phyloP scores from a whole-genome alignment of 2,329 filamentous ascomycete genomes.

The Hysterium pulicare region DNA sequence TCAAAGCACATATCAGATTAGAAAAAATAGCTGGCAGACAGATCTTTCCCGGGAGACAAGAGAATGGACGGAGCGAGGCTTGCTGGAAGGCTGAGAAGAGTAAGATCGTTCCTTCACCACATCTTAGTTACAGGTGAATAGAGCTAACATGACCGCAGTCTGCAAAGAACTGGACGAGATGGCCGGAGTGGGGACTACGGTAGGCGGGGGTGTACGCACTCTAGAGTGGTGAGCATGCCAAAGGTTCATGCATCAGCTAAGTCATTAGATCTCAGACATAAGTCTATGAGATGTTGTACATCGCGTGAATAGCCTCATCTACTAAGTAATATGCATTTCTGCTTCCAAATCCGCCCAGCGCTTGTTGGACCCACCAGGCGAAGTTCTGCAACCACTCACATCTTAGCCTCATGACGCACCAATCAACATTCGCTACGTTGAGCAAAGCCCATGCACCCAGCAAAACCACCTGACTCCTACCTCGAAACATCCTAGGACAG shows the following conservation, averaged over 20 bases:
- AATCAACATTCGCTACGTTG: slow-evolving; percentile 1
- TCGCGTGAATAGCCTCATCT: too few relatives aligned
- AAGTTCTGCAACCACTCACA: background rate
- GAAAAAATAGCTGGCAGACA: slow-evolving; percentile 20
- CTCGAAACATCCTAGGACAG: background rate
- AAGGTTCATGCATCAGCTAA: too few relatives aligned
- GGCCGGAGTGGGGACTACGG: background rate
- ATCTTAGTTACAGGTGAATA: too few relatives aligned
- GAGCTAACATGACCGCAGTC: background rate
- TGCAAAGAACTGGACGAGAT: background rate
- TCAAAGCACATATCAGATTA: slow-evolving; percentile 22
- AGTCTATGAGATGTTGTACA: too few relatives aligned
- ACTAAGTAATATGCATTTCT: too few relatives aligned
- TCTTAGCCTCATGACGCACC: background rate
- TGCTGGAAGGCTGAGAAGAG: slow-evolving; percentile 19
- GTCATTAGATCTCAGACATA: too few relatives aligned
- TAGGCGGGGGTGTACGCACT: too few relatives aligned
- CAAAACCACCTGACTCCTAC: slow-evolving; percentile 1
- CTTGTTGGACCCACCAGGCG: too few relatives aligned
- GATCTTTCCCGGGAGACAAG: slow-evolving; percentile 20
- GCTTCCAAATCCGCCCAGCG: too few relatives aligned
- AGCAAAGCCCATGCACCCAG: slow-evolving; percentile 2
- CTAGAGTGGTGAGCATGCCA: background rate
- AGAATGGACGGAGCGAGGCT: slow-evolving; percentile 12
- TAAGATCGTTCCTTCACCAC: too few relatives aligned